Evolutionary conservation across 495 filamentous ascomycete species (phyloP).

Genomic region (Hyaloscypha finlandica): DNA sequence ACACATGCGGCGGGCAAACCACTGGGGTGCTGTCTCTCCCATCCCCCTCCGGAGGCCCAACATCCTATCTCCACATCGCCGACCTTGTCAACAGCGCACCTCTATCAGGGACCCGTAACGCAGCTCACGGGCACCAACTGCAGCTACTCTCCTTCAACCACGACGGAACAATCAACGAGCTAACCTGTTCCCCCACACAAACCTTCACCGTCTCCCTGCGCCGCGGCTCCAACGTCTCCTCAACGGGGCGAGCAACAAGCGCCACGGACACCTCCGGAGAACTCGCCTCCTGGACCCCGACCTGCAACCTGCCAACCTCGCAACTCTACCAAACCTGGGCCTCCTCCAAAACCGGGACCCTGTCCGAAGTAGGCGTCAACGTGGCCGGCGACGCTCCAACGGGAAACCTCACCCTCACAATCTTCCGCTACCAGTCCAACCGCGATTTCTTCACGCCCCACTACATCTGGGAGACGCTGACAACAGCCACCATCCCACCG

Average conservation of each 20-base stretch:
- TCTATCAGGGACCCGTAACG: slow-evolving; percentile 14
- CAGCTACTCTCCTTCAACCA: slow-evolving; percentile 16
- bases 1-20: slow-evolving; percentile 25
- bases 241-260: neutral
- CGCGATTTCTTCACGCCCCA: slow-evolving; percentile 24
- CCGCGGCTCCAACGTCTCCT: slow-evolving; percentile 3
- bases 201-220: slow-evolving; percentile 10
- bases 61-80: slow-evolving; percentile 24
- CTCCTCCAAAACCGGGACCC: slow-evolving; percentile 16
- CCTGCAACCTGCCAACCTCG: slow-evolving; percentile 21
- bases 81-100: slow-evolving; percentile 21
- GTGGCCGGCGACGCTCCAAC: slow-evolving; percentile 12
- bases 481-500: slow-evolving; percentile 4
- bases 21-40: slow-evolving; percentile 21
- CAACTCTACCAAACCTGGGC: slow-evolving; percentile 27
- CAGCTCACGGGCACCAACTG: slow-evolving; percentile 24
- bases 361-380: slow-evolving; percentile 20
- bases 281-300: neutral
- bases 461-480: slow-evolving; percentile 25
- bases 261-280: slow-evolving; percentile 18
- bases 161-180: slow-evolving; percentile 15
- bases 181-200: slow-evolving; percentile 16
- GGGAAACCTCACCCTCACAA: slow-evolving; percentile 20
- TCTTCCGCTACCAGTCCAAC: slow-evolving; percentile 25
- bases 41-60: neutral